Percentiles rank a stretch among this genome's conserved stretches.
phyloP scores from a whole-genome alignment of 345 rosid genomes.

The Boechera divaricarpa region DNA sequence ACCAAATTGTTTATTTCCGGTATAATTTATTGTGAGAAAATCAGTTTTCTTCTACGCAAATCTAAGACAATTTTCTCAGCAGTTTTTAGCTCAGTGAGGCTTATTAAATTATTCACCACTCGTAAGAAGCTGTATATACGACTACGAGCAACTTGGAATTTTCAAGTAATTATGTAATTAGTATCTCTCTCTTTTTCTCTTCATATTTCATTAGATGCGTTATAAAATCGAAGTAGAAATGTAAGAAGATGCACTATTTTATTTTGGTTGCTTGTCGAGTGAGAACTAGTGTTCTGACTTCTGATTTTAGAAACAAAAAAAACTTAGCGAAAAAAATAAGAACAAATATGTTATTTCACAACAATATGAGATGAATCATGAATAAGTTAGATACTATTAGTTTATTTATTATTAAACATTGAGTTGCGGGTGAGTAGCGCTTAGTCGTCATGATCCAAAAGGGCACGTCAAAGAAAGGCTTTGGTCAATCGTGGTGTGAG shows the following conservation, averaged over 20 bases:
- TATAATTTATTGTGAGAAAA: slow-evolving; percentile 12
- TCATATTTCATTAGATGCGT: too few relatives aligned
- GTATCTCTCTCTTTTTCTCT: too few relatives aligned
- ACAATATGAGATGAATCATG: not conserved
- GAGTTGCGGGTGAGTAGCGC: slow-evolving; percentile 29
- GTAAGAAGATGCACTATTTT: too few relatives aligned
- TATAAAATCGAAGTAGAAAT: too few relatives aligned
- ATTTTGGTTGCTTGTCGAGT: too few relatives aligned
- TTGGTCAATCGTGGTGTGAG: slow-evolving; percentile 19
- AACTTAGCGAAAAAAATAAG: too few relatives aligned
- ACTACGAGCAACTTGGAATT: not conserved
- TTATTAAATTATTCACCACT: slow-evolving; percentile 13
- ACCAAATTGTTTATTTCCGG: slow-evolving; percentile 17
- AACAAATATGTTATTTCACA: too few relatives aligned
- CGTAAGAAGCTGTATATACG: not conserved
- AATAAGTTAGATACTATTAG: not conserved
- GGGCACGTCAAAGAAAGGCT: slow-evolving; percentile 28
- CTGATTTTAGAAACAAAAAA: too few relatives aligned
- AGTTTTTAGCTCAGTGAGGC: slow-evolving; percentile 16
- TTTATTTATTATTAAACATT: slow-evolving; percentile 16
- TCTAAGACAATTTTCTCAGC: slow-evolving; percentile 3
- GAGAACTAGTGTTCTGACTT: too few relatives aligned
- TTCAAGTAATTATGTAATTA: too few relatives aligned
- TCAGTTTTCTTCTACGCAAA: slow-evolving; percentile 35
- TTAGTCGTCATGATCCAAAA: slow-evolving; percentile 14